Evolutionary conservation across 106 monocot species (phyloP).

Genomic region (Chionographis japonica): DNA sequence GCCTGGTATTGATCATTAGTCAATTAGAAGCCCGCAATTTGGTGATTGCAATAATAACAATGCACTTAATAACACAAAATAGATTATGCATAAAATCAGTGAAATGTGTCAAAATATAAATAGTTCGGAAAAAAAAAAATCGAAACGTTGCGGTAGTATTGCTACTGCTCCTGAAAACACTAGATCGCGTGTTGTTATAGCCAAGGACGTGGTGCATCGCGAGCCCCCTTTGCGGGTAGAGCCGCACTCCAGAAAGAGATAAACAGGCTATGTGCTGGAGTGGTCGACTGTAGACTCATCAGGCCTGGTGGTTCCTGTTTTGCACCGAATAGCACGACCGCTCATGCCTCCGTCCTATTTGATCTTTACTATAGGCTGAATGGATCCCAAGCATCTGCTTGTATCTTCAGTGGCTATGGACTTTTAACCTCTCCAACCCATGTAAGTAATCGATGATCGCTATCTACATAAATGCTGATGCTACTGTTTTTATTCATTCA

Average conservation of each 20-base stretch:
- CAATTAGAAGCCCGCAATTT: no score
- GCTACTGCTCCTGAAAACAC: no score
- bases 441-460: no score
- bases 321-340: conserved; percentile 4
- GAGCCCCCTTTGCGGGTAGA: background rate
- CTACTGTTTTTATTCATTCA: no score
- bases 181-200: background rate
- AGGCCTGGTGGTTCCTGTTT: conserved; percentile 13
- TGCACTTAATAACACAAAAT: no score
- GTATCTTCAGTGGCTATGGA: conserved; percentile 1
- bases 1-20: no score
- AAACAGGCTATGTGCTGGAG: background rate
- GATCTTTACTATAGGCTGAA: conserved; percentile 15
- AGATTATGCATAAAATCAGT: no score
- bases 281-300: conserved; percentile 14
- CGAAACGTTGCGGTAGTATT: no score
- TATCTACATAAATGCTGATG: no score
- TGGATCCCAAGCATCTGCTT: background rate
- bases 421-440: background rate
- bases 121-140: no score
- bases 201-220: conserved; percentile 18
- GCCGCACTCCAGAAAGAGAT: background rate
- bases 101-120: no score
- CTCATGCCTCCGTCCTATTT: conserved; percentile 11
- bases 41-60: no score